Conservation (phyloP, 2,329 filamentous ascomycete genomes). For the Penicillium glabrum region DNA sequence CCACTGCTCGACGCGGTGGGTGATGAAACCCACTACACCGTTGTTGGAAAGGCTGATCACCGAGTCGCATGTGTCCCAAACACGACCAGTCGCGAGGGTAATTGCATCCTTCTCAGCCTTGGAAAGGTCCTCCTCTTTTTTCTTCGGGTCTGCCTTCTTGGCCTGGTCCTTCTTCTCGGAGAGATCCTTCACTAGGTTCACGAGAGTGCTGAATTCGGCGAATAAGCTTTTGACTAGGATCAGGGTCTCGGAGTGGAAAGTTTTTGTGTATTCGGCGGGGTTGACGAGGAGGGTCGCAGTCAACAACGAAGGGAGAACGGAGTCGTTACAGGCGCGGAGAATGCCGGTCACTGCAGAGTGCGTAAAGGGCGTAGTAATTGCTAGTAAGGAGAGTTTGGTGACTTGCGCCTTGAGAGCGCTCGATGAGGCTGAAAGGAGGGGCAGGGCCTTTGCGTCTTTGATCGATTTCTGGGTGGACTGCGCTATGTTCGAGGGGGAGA, state of each 20-base stretch:
- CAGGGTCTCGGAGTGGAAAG: slow-evolving; percentile 64
- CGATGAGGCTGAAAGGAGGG: slow-evolving; percentile 70
- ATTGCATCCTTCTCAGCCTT: slow-evolving; percentile 49
- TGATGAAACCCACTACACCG: slow-evolving; percentile 69
- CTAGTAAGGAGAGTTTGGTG: slow-evolving; percentile 82
- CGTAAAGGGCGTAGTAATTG: slow-evolving; percentile 85
- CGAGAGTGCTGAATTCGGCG: slow-evolving; percentile 60
- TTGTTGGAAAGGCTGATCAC: slow-evolving; percentile 62
- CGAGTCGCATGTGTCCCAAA: slow-evolving; percentile 83
- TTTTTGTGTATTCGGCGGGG: slow-evolving; percentile 60
- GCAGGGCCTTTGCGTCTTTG: slow-evolving; percentile 49
- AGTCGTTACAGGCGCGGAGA: slow-evolving; percentile 68
- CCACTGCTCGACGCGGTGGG: slow-evolving; percentile 71
- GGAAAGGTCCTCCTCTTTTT: slow-evolving; percentile 29
- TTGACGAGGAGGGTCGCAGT: slow-evolving; percentile 68
- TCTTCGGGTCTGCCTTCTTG: slow-evolving; percentile 19
- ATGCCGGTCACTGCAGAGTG: slow-evolving; percentile 71
- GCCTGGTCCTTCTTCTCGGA: slow-evolving; percentile 48
- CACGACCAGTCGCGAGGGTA: slow-evolving; percentile 69
- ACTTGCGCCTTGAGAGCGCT: slow-evolving; percentile 76
- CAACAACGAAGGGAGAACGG: slow-evolving; percentile 72
- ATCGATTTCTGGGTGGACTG: slow-evolving; percentile 5
- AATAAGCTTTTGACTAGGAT: slow-evolving; percentile 61
- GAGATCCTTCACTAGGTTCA: slow-evolving; percentile 57
- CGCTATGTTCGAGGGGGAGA: slow-evolving; percentile 27